phyloP scores from a whole-genome alignment of 2,329 filamentous ascomycete genomes.

The Stemphylium vesicarium region DNA sequence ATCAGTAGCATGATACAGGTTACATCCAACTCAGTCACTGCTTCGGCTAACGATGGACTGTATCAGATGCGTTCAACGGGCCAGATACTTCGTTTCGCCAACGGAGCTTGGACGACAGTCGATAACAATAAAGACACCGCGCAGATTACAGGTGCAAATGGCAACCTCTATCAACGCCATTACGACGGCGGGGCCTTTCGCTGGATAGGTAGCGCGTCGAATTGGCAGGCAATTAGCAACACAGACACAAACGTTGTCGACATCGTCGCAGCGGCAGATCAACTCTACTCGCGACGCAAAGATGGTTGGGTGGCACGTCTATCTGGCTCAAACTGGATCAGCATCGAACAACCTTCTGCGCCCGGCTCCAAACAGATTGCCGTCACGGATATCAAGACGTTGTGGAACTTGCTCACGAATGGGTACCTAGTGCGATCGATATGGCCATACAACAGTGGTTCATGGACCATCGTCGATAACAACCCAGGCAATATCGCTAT shows the following conservation, averaged over 20 bases:
- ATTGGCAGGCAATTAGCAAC: conserved; percentile 31
- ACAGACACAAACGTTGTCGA: conserved; percentile 33
- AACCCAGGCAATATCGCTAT: conserved; percentile 32
- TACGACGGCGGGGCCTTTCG: conserved; percentile 33
- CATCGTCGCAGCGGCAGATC: conserved; percentile 33
- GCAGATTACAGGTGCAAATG: conserved; percentile 34
- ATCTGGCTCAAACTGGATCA: conserved; percentile 29
- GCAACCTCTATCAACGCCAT: conserved; percentile 37
- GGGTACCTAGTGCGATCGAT: conserved; percentile 34
- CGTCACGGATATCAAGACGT: conserved; percentile 30
- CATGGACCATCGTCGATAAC: conserved; percentile 34
- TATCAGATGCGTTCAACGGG: conserved; percentile 37
- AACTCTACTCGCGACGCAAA: conserved; percentile 38
- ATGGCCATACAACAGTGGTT: conserved; percentile 28
- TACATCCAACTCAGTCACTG: conserved; percentile 13
- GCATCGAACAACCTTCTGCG: conserved; percentile 29
- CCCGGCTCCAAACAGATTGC: conserved; percentile 29
- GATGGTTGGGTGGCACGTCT: conserved; percentile 38
- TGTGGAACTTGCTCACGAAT: conserved; percentile 35
- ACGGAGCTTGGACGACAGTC: conserved; percentile 24
- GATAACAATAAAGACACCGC: conserved; percentile 37
- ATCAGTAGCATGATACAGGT: conserved; percentile 28
- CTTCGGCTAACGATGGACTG: conserved; percentile 27
- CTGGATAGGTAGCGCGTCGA: conserved; percentile 24
- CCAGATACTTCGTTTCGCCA: conserved; percentile 30